Evolutionary conservation across 768 basidiomycete species (phyloP), one percentile per base, ranked within the genome.

Genomic region (Clitopilus passeckerianus): DNA sequence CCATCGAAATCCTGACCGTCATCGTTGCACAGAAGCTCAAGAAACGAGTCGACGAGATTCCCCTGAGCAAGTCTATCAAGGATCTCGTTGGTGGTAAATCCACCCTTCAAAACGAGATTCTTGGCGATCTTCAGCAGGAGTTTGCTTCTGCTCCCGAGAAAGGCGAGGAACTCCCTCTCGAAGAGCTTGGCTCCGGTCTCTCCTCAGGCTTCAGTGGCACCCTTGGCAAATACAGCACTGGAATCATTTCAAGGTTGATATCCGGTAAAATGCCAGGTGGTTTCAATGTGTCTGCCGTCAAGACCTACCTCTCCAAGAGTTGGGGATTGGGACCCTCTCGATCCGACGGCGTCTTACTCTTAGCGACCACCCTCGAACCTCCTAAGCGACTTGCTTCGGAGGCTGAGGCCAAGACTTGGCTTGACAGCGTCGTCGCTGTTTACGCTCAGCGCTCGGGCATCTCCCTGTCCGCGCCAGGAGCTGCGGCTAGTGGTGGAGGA

Each of bases 241-340:
- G 94, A 20, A 82, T 99, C 44, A 81, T 98, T 56, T 93, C 95
- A 27, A 92, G 97, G 59, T 82, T 98, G 70, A 81, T 98, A 56
- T 93, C 95, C 59, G 87, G 87, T 53, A 99, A 99, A 77, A 96
- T 99, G 93, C 97, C 97, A 33, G 97, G 97, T 71, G 96, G 96
- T 34, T 99, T 99, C 85, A 97, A 97, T 65, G 79, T 89, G 18
- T 92, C 95, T 6, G 84, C 92, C 10, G 94, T 95, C 72, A 95
- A 97, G 75, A 75, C 84, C 0, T 83, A 99, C 71, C 81, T 99
- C 27, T 83, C 86, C 35, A 98, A 98, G 80, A 84, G 84, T 24
- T 98, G 95, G 95, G 97, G 97, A 53, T 77, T 98, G n/a, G 97
- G 96, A 27, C 77, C 96, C 3, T 82, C 83, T 15, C 94, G 95